A percentile compares a stretch with the other conserved stretches of the same genome.
Evolutionary conservation across 345 rosid genomes (phyloP).

Genomic region (Salix viminalis): DNA sequence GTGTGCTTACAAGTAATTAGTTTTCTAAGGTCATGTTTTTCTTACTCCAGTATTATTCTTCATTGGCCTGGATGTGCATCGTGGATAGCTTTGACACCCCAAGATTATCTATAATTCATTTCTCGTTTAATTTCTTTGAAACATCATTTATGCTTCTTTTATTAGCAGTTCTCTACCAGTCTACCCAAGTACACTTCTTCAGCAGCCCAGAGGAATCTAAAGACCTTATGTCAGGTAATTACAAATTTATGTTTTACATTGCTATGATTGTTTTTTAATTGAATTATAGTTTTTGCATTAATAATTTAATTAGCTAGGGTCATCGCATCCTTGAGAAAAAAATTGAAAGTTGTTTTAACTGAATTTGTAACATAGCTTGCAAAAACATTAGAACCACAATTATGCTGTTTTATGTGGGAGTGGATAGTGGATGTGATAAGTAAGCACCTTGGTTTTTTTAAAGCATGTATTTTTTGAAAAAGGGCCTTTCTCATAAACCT

Average conservation of each 20-base stretch:
- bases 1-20: not conserved
- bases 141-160: conserved; percentile 5
- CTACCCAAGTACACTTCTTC: conserved; percentile 87
- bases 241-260: not conserved
- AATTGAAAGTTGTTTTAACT: not conserved
- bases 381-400: not conserved
- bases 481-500: not conserved
- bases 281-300: not conserved
- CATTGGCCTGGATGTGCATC: not conserved
- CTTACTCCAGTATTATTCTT: not conserved
- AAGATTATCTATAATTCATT: conserved; percentile 5
- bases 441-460: too few relatives aligned
- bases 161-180: conserved; percentile 54
- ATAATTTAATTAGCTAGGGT: not conserved
- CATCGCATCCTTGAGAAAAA: not conserved
- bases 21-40: not conserved
- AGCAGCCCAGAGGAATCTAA: conserved; percentile 78
- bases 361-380: not conserved
- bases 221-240: conserved; percentile 56
- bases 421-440: not conserved
- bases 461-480: not conserved
- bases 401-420: not conserved
- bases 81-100: not conserved
- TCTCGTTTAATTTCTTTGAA: not conserved
- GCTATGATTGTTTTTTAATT: not conserved